These are phyloP conservation scores for Dovyalis caffra DNA, from an alignment of 345 rosid species.

Conservation along the genomic window DNA sequence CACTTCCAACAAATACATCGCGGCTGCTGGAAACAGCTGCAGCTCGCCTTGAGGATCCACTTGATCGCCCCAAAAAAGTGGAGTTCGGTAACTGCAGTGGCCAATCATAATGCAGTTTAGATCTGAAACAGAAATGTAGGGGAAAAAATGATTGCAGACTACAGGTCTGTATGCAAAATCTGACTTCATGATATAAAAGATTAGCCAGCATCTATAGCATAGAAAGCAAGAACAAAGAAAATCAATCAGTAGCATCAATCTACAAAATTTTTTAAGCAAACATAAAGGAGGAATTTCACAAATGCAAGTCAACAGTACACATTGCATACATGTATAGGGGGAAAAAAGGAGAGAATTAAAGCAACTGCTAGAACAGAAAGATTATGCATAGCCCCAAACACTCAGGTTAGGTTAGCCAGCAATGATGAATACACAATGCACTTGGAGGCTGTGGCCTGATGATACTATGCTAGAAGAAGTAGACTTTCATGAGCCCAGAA, in stretches of 20 bases:
- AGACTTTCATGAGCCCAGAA: not conserved
- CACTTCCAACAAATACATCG: constrained; percentile 57
- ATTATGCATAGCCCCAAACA: not conserved
- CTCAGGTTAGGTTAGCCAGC: not conserved
- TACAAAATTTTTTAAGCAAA: not conserved
- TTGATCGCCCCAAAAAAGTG: constrained; percentile 53
- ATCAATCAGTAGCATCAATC: not conserved
- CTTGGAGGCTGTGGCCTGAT: not conserved
- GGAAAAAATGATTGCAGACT: not conserved
- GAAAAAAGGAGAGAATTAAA: not conserved
- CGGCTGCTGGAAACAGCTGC: constrained; percentile 57
- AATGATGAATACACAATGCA: not conserved
- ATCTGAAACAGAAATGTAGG: not conserved
- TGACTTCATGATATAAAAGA: not conserved
- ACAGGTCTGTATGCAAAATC: not conserved
- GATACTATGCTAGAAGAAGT: not conserved
- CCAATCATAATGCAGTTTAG: constrained; percentile 16
- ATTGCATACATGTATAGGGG: not conserved
- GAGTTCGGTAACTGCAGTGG: constrained; percentile 57
- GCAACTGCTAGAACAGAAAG: not conserved
- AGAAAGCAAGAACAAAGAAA: not conserved
- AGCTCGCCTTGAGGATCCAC: constrained; percentile 59
- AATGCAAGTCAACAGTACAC: not conserved
- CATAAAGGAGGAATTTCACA: not conserved
- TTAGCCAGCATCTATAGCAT: not conserved